A percentile compares a stretch with the other conserved stretches of the same genome.
These are phyloP conservation scores for Novymonas esmeraldas DNA, from an alignment of 208 protist genomes.

Conservation along the genomic window DNA sequence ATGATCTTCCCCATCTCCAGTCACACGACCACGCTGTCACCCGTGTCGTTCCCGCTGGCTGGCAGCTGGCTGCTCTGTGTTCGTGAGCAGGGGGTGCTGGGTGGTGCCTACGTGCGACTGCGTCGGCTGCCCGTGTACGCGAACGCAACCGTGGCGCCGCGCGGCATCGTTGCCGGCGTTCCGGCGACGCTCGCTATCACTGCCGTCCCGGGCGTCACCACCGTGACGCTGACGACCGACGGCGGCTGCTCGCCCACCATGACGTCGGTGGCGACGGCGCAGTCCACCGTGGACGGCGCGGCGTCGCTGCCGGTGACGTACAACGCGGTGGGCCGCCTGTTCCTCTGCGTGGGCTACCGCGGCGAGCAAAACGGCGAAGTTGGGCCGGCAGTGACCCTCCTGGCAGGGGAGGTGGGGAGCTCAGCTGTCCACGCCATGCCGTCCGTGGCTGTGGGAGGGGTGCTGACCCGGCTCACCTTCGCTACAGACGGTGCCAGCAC, in stretches of 20 bases:
- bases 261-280: conserved; percentile 27
- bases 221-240: conserved; percentile 26
- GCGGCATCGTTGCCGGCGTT: conserved; percentile 39
- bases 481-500: conserved; percentile 36
- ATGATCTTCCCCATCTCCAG: conserved; percentile 30
- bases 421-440: conserved; percentile 28
- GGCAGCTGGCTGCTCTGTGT: conserved; percentile 61
- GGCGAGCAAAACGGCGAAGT: conserved; percentile 33
- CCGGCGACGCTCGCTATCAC: conserved; percentile 33
- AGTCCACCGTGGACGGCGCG: conserved; percentile 33
- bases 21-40: conserved; percentile 12
- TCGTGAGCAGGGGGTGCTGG: conserved; percentile 31
- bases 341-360: conserved; percentile 60
- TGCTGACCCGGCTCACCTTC: conserved; percentile 46
- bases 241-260: conserved; percentile 22
- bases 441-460: conserved; percentile 27
- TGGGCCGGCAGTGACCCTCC: conserved; percentile 26
- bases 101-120: conserved; percentile 27
- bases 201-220: conserved; percentile 35
- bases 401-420: conserved; percentile 24
- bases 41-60: conserved; percentile 39
- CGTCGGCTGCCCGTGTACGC: conserved; percentile 53
- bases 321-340: conserved; percentile 18
- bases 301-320: conserved; percentile 31
- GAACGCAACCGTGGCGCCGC: conserved; percentile 34